Base-by-base conservation (phyloP, 179 eudicot genomes). In the Monotropa hypopitys region DNA sequence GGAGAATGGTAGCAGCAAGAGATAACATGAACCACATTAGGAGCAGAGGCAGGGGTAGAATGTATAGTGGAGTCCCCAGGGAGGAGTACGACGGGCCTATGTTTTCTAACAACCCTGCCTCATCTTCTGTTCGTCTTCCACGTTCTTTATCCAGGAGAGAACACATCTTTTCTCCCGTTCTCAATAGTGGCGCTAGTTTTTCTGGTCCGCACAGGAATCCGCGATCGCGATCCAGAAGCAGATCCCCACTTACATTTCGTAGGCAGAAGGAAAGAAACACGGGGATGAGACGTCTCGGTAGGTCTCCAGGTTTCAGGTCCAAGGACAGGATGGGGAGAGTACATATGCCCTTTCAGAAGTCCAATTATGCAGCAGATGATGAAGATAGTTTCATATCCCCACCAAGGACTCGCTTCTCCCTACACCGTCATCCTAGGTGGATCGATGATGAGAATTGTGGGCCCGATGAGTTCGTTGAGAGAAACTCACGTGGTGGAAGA, bases 161-260 rank as follows among this genome's bases (percentile, higher is more conserved):
- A 46, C 82, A 79, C 38, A 88, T 85, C 79, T 82, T 86, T 78
- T 87, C 94, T 71, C 92, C 91, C 15, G 59, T 70, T 76, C 72
- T 70, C 12, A 80, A 80, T 59, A 83, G 88, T 77, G 72, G 76
- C 11, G 70, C 76, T 78, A 87, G 83, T 79, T 71, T 76, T 40
- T 73, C 88, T 0, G 75, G 81, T 42, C 42, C 82, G 40, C 86
- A 76, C 11, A 68, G 84, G 72, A 86, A 80, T 71, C 88, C 94
- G 16, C 86, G 91, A n/a, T 92, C 94, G 23, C 86, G 88, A 78
- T 92, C 97, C 2, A 88, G 91, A 86, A 78, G 89, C 50, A 86
- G 88, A 7, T 92, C 97, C n/a, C 94, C 97, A 11, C 68, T 71
- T 66, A 20, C 79, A 21, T 87, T 85, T 87, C 81, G 77, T 61